Conservation (phyloP, 1,139 yeast genomes). For the Candida gigantensis region DNA sequence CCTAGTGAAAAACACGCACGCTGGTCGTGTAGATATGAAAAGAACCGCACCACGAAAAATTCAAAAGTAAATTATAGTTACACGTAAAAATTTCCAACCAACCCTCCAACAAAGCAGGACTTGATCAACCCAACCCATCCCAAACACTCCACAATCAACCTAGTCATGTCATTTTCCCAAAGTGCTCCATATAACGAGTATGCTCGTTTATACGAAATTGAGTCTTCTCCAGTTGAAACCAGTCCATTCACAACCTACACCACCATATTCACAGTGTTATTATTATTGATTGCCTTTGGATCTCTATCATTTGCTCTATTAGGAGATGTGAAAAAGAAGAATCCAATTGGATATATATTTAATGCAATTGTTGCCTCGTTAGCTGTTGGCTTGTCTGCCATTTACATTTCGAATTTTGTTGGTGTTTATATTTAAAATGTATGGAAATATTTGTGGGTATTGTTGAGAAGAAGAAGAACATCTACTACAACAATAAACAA, state of each 20-base stretch:
- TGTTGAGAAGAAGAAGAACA: no score
- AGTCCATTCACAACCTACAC: conserved; percentile 17
- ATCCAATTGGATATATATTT: conserved; percentile 28
- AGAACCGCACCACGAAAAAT: no score
- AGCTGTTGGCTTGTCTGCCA: conserved; percentile 40
- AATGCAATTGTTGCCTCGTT: conserved; percentile 40
- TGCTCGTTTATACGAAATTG: conserved; percentile 22
- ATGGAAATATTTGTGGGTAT: no score
- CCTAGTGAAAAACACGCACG: no score
- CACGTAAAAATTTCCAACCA: no score
- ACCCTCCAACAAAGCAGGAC: no score
- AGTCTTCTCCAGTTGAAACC: conserved; percentile 28
- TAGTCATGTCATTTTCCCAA: conserved; percentile 4
- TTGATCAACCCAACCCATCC: no score
- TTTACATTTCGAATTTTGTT: conserved; percentile 42
- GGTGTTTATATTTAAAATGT: conserved; percentile 41
- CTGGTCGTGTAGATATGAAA: no score
- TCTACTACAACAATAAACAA: no score
- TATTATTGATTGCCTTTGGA: conserved; percentile 34
- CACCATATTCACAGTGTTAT: conserved; percentile 21
- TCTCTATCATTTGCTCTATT: conserved; percentile 40
- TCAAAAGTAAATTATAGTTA: no score
- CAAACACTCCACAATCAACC: no score
- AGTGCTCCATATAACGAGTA: conserved; percentile 34
- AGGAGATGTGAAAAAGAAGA: conserved; percentile 35